Percentiles rank a stretch among this genome's conserved stretches.
Evolutionary conservation across 108 stramenopile genomes (phyloP).

Genomic region (Cyclostephanos tholiformis): DNA sequence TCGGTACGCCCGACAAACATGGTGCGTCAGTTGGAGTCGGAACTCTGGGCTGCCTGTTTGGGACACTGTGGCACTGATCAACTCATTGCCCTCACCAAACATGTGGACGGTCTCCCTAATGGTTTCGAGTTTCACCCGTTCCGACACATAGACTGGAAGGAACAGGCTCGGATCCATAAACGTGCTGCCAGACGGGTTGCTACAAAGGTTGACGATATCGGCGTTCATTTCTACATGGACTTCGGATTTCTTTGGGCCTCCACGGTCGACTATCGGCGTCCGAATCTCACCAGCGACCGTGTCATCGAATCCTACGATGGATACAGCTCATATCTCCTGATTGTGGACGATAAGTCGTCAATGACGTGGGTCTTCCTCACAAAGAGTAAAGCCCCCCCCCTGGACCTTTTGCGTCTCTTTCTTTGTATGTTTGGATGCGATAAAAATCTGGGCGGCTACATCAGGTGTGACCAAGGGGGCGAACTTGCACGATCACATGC

Average conservation of each 20-base stretch:
- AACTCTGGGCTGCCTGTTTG: slow-evolving; percentile 2
- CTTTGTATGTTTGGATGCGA: neutral
- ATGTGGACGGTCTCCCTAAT: neutral
- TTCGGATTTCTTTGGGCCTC: neutral
- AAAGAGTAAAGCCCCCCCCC: slow-evolving; percentile 3
- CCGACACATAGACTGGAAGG: neutral
- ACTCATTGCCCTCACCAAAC: neutral
- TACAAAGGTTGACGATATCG: neutral
- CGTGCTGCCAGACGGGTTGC: neutral
- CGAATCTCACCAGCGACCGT: neutral
- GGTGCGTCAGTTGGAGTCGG: neutral
- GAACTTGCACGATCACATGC: slow-evolving; percentile 10
- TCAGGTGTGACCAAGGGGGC: slow-evolving; percentile 12
- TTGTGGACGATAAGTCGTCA: neutral
- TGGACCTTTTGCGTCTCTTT: neutral
- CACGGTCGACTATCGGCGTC: slow-evolving; percentile 3
- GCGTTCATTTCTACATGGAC: neutral
- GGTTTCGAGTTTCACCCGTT: neutral
- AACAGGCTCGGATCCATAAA: no score
- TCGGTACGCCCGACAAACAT: no score
- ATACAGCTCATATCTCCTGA: no score
- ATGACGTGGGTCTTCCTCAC: neutral
- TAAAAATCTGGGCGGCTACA: neutral
- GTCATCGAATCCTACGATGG: no score
- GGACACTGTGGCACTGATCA: neutral